phyloP scores from a whole-genome alignment of 2,329 filamentous ascomycete genomes.

The Fusarium stilboides region DNA sequence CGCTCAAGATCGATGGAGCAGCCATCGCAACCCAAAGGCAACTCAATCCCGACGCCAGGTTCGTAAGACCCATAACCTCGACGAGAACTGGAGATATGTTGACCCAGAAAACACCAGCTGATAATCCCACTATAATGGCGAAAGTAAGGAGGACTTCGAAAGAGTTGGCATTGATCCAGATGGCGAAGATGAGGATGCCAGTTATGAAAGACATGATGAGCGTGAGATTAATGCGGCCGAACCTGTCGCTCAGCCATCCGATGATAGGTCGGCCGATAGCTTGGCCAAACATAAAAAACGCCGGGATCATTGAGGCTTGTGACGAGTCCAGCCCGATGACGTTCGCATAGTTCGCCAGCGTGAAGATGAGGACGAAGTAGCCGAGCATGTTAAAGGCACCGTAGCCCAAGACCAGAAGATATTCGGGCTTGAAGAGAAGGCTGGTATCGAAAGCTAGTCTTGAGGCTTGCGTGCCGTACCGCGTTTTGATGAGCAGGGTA shows the following conservation, averaged over 20 bases:
- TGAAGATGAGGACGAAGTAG: constrained; percentile 76
- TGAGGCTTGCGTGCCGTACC: constrained; percentile 6
- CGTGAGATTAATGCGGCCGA: constrained; percentile 76
- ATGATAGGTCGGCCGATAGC: constrained; percentile 71
- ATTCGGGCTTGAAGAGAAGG: constrained; percentile 62
- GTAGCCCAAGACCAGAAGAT: constrained; percentile 71
- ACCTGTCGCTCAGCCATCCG: constrained; percentile 73
- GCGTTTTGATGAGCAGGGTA: constrained; percentile 71
- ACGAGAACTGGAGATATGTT: constrained; percentile 22
- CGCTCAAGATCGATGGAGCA: constrained; percentile 25
- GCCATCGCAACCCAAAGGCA: constrained; percentile 30
- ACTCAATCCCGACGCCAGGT: constrained; percentile 25
- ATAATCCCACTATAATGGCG: constrained; percentile 2
- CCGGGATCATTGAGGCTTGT: constrained; percentile 74
- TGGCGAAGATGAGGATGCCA: background rate
- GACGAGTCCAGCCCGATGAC: constrained; percentile 70
- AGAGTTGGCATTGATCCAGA: constrained; percentile 30
- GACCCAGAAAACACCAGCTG: constrained; percentile 30
- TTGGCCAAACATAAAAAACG: constrained; percentile 75
- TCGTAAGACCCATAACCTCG: constrained; percentile 24
- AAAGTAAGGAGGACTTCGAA: constrained; percentile 29
- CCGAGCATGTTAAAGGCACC: constrained; percentile 75
- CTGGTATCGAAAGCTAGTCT: constrained; percentile 27
- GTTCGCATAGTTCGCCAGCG: constrained; percentile 73
- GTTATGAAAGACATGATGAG: constrained; percentile 60